Conservation (phyloP, 2,329 filamentous ascomycete species). For the Clonostachys chloroleuca region DNA sequence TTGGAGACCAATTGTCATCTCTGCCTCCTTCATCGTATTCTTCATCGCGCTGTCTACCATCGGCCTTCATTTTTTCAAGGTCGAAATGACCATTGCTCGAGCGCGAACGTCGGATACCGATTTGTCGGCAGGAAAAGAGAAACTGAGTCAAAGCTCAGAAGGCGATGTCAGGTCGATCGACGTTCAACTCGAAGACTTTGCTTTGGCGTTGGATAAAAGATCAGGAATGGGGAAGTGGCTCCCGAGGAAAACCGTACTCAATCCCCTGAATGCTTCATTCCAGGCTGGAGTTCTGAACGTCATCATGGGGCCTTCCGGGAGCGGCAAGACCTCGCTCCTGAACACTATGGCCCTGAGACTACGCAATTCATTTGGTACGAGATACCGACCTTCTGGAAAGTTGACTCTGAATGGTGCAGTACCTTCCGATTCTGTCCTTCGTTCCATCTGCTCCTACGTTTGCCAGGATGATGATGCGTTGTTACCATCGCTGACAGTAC, state of each 20-base stretch:
- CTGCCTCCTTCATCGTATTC: constrained; percentile 57
- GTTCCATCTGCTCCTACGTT: constrained; percentile 71
- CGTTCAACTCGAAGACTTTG: constrained; percentile 60
- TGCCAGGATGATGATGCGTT: constrained; percentile 76
- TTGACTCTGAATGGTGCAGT: constrained; percentile 67
- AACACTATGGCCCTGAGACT: constrained; percentile 69
- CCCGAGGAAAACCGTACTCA: constrained; percentile 56
- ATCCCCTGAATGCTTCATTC: constrained; percentile 63
- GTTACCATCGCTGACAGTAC: constrained; percentile 68
- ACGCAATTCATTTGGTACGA: constrained; percentile 55
- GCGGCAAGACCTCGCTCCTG: constrained; percentile 70
- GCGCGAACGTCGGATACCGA: constrained; percentile 56
- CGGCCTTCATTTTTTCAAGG: constrained; percentile 58
- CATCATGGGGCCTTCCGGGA: constrained; percentile 77
- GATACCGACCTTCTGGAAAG: constrained; percentile 56
- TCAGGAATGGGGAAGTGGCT: constrained; percentile 44
- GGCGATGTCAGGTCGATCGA: constrained; percentile 55
- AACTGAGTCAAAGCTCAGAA: constrained; percentile 50
- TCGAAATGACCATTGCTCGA: constrained; percentile 66
- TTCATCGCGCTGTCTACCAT: constrained; percentile 59
- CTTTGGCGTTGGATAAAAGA: constrained; percentile 60
- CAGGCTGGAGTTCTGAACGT: constrained; percentile 66
- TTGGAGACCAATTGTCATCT: constrained; percentile 57
- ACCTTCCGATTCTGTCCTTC: constrained; percentile 64
- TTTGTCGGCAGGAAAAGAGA: constrained; percentile 66